These are phyloP conservation scores for Phialophora expanda DNA, from an alignment of 2,329 filamentous ascomycete genomes.

Conservation along the genomic window DNA sequence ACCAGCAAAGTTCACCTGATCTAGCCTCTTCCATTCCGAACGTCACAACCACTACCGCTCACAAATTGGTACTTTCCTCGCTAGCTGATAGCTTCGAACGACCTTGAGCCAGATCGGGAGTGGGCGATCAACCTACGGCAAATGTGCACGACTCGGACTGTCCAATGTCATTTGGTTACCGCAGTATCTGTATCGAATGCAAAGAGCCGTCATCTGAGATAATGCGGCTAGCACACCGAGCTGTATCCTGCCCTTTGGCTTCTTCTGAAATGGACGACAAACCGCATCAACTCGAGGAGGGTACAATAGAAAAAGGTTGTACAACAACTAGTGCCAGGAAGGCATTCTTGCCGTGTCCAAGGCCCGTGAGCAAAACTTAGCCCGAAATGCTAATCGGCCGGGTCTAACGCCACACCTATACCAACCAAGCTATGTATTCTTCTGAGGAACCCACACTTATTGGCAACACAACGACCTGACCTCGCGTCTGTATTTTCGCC, in stretches of 20 bases:
- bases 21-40: not conserved
- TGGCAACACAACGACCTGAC: too few relatives aligned
- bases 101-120: not conserved
- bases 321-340: not conserved
- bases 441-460: too few relatives aligned
- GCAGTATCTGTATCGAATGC: not conserved
- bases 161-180: not conserved
- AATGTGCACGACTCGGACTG: not conserved
- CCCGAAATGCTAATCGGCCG: not conserved
- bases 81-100: not conserved
- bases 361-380: not conserved
- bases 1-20: not conserved
- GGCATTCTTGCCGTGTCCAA: not conserved
- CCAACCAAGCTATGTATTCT: too few relatives aligned
- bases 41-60: not conserved
- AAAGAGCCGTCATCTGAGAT: not conserved
- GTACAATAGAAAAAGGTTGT: not conserved
- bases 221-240: not conserved
- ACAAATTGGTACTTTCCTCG: not conserved
- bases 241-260: not conserved
- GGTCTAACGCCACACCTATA: not conserved
- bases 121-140: not conserved
- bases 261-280: not conserved
- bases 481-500: too few relatives aligned
- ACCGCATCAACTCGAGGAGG: not conserved